Evolutionary conservation across 2,329 filamentous ascomycete species (phyloP), one percentile per base, ranked within the genome.

Genomic region (Dendrostoma leiphaemia): DNA sequence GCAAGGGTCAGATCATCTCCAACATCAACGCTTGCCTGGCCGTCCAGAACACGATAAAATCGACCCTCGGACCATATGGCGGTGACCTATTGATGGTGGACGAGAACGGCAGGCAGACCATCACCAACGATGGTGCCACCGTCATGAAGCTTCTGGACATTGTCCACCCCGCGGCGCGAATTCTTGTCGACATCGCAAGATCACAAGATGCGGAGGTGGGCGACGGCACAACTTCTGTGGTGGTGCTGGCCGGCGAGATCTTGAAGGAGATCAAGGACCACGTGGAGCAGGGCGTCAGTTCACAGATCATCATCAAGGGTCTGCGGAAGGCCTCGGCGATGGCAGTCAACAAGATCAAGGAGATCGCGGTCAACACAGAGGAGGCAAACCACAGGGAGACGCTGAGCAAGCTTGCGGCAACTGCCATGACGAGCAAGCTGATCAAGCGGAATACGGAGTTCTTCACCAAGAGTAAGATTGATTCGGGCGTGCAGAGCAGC

Each of bases 101-200:
- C 74, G 87, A 86, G 73, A 97, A 97, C 80, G 94, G 94, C 72
- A 87, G 78, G 73, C 91, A 97, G 77, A 99, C 94, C 52, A 97
- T 99, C 70, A 99, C 94, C 65, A 99, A 99, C 75, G 94, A 99
- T 77, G 94, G 94, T 69, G 94, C 94, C 46, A 99, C 94, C 48
- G 94, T 97, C 59, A 99, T 99, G 94, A 97, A 97, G 90, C 89
- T 99, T 52, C 89, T 99, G 70, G 94, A 99, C 71, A 97, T 99
- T 67, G 90, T 99, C 59, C 94, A 99, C 78, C 94, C 94, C 63
- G 94, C 94, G 63, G 94, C 94, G 65, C 88, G 92, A 72, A 94
- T 99, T 71, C 89, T 99, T 67, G 95, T 94, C 72, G 94, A 99
- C 71, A 99, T 99, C 69, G 93, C 94, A 61, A 88, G 94, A 75